Evolutionary conservation across 2,329 filamentous ascomycete species (phyloP).

Genomic region (Aureobasidium sp.): DNA sequence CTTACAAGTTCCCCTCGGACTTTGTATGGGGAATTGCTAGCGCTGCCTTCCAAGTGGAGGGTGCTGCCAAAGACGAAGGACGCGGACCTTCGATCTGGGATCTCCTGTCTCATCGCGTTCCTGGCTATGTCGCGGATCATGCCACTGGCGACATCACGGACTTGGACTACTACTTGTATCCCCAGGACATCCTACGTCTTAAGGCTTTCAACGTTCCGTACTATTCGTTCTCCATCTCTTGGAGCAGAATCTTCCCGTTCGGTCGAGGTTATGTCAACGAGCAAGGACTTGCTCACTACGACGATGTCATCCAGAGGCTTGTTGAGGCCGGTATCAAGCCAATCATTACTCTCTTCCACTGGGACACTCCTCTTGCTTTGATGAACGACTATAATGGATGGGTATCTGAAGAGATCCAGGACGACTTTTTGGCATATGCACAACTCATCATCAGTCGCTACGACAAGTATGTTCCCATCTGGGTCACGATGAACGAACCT

Average conservation of each 20-base stretch:
- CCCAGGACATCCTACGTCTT: conserved; percentile 27
- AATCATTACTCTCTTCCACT: conserved; percentile 38
- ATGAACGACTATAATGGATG: conserved; percentile 32
- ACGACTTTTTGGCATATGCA: conserved; percentile 35
- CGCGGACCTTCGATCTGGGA: conserved; percentile 23
- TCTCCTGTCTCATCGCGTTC: conserved; percentile 19
- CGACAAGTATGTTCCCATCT: conserved; percentile 30
- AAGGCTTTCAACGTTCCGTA: conserved; percentile 29
- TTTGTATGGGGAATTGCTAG: conserved; percentile 33
- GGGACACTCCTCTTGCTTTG: conserved; percentile 31
- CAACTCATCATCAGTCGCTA: conserved; percentile 31
- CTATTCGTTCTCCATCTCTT: conserved; percentile 39
- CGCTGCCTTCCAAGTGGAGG: conserved; percentile 26
- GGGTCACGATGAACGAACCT: conserved; percentile 38
- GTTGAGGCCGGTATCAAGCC: conserved; percentile 31
- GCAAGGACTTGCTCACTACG: conserved; percentile 39
- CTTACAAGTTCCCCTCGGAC: conserved; percentile 24
- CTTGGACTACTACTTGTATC: conserved; percentile 34
- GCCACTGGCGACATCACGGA: conserved; percentile 39
- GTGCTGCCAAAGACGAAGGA: conserved; percentile 23
- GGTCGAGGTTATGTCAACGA: conserved; percentile 37
- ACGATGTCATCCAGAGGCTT: conserved; percentile 35
- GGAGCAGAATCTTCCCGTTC: conserved; percentile 43
- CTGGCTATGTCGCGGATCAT: conserved; percentile 25
- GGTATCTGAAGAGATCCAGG: conserved; percentile 30